Base-by-base conservation (phyloP, 768 basidiomycete species). In the Chalciporus pseudorubinellus region DNA sequence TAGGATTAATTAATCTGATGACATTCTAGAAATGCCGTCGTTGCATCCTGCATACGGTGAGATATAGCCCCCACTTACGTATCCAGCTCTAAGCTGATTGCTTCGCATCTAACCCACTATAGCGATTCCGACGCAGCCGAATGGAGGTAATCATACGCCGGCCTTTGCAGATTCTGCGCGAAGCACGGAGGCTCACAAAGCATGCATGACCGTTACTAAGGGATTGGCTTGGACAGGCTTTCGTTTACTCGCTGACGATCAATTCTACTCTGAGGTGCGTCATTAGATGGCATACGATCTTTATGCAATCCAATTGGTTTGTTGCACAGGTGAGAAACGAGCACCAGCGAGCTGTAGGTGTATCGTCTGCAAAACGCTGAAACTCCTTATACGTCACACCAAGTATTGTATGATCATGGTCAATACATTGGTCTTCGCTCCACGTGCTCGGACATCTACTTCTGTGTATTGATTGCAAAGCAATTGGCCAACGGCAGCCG, bases 101-200 rank as follows among this genome's bases (percentile, higher is more conserved):
- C 62, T 54, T 65, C 58, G 19, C 40, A 46, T 59, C 52, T 48
- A 41, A 21, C 28, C 39, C 34, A 6, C 39, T 22, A 26, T 44
- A 87, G 86, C 82, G 24, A 89, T 91, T 47, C 87, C 88, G n/a
- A 86, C 86, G 6, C 72, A 74, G 55, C 79, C 80, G 7, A 71
- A 78, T 45, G 87, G 87, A 38, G 84, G 83, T n/a, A 91, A 91
- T 60, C 89, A 91, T 59, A 89, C 89, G 1, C 73, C 81, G 10
- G 79, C 73, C 4, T 91, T 90, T 64, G 71, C 84, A 19, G 67
- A 71, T 46, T 75, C 89, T 21, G 83, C 87, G 22, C 72, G 74
- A 24, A 82, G 77, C 39, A 60, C 70, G 36, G 79, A 81, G 53
- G 89, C 89, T 13, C 89, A 90, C 60, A 73, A 73, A 40, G 74